Percentiles rank a stretch among this genome's conserved stretches.
phyloP scores from a whole-genome alignment of 139 green algal genomes.

The Astrephomene gubernaculifera region DNA sequence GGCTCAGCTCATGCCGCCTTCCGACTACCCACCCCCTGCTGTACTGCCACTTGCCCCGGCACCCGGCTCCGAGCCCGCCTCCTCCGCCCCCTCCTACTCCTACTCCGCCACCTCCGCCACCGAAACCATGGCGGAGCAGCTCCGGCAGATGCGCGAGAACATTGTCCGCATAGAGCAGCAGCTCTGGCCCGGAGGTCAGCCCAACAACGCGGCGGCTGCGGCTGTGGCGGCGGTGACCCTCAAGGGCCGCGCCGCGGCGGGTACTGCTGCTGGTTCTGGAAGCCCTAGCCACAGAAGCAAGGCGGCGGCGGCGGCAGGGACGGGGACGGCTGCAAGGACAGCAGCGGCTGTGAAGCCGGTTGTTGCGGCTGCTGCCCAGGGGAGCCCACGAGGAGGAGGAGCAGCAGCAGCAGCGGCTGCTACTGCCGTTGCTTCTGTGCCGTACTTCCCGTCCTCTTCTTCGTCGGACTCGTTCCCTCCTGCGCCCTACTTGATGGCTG shows the following conservation, averaged over 20 bases:
- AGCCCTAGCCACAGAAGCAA: too few species aligned
- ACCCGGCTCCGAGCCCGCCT: too few species aligned
- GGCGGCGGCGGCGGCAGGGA: too few species aligned
- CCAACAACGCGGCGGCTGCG: too few species aligned
- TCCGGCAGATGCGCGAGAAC: conserved; percentile 14
- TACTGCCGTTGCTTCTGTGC: too few species aligned
- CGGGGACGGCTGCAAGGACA: too few species aligned
- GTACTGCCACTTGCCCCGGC: neutral
- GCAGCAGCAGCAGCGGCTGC: too few species aligned
- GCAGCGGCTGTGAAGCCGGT: too few species aligned
- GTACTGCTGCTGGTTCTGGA: neutral
- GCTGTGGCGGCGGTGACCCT: neutral
- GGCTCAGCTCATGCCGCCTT: neutral
- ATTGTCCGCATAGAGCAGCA: conserved; percentile 17
- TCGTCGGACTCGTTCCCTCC: too few species aligned
- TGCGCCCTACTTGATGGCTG: too few species aligned
- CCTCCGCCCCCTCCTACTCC: neutral
- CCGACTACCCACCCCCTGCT: neutral
- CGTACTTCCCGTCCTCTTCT: too few species aligned
- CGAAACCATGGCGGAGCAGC: conserved; percentile 11
- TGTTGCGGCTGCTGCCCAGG: neutral
- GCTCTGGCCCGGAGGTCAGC: neutral
- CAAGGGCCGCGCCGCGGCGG: neutral
- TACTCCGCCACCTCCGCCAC: neutral
- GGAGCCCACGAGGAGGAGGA: too few species aligned